Evolutionary conservation across 2,329 filamentous ascomycete species (phyloP).

Genomic region (Elsinoe ampelina): DNA sequence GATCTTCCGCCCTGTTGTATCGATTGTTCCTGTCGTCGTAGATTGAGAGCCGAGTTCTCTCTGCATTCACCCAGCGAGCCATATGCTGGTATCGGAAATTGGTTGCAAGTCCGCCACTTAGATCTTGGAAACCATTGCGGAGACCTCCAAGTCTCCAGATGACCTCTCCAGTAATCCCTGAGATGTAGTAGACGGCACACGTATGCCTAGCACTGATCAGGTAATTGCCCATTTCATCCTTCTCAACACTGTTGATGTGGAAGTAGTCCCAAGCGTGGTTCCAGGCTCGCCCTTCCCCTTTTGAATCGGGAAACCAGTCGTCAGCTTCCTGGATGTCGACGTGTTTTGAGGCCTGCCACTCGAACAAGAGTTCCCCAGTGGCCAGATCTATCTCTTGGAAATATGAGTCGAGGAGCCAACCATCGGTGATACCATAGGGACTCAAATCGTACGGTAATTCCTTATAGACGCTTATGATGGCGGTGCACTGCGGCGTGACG

Average conservation of each 20-base stretch:
- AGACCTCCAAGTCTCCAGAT: constrained; percentile 39
- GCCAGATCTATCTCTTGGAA: constrained; percentile 38
- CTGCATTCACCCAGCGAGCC: constrained; percentile 22
- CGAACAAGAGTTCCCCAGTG: constrained; percentile 32
- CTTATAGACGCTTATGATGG: constrained; percentile 13
- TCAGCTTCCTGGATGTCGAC: constrained; percentile 21
- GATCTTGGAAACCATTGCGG: constrained; percentile 18
- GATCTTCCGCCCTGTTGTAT: constrained; percentile 7
- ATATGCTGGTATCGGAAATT: constrained; percentile 21
- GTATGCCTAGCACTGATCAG: constrained; percentile 44
- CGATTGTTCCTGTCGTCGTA: constrained; percentile 17
- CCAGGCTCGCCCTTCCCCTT: background rate
- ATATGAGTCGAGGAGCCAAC: constrained; percentile 29
- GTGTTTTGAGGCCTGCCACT: constrained; percentile 38
- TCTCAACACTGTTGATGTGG: constrained; percentile 47
- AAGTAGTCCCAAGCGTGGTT: constrained; percentile 33
- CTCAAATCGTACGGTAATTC: background rate
- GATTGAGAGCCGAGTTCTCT: constrained; percentile 16
- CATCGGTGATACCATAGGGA: constrained; percentile 3
- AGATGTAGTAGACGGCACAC: constrained; percentile 39
- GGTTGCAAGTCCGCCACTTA: constrained; percentile 18
- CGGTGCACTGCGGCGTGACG: constrained; percentile 28
- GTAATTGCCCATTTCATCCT: constrained; percentile 42
- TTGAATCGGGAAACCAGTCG: background rate
- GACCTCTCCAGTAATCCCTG: constrained; percentile 36